Percentiles rank a stretch among this genome's conserved stretches.
phyloP scores from a whole-genome alignment of 352 stramenopile species.

The Pythium phragmitis region DNA sequence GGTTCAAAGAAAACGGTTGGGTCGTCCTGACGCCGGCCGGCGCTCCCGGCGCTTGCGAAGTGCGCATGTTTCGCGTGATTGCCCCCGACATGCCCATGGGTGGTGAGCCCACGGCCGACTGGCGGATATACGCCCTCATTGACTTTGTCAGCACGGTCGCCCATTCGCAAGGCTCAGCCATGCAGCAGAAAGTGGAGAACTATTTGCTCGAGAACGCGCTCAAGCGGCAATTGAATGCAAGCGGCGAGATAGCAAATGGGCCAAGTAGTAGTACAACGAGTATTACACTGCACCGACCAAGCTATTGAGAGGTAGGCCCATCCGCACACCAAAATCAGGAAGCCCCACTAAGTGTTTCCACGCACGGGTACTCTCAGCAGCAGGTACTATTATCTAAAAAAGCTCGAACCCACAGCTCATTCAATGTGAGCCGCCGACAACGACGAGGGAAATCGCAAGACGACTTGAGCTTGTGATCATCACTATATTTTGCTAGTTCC shows the following conservation, averaged over 20 bases:
- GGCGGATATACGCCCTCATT: constrained; percentile 35
- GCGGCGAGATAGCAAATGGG: background rate
- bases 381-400: no score
- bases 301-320: background rate
- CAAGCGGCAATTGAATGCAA: constrained; percentile 18
- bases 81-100: constrained; percentile 30
- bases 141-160: constrained; percentile 38
- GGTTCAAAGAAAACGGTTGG: constrained; percentile 12
- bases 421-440: no score
- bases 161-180: constrained; percentile 17
- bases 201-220: constrained; percentile 26
- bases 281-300: background rate
- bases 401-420: no score
- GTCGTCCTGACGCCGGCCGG: constrained; percentile 14
- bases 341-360: background rate
- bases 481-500: no score
- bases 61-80: constrained; percentile 24
- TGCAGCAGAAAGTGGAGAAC: constrained; percentile 25
- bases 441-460: no score
- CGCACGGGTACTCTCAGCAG: no score
- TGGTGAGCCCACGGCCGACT: constrained; percentile 32
- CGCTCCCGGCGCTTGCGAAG: background rate
- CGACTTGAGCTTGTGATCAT: no score
- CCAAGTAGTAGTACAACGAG: background rate
- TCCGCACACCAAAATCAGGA: no score